Evolutionary conservation across 176 grass and related monocot genomes (phyloP), one percentile per base, ranked within the genome.

Genomic region (Alopecurus myosuroides): DNA sequence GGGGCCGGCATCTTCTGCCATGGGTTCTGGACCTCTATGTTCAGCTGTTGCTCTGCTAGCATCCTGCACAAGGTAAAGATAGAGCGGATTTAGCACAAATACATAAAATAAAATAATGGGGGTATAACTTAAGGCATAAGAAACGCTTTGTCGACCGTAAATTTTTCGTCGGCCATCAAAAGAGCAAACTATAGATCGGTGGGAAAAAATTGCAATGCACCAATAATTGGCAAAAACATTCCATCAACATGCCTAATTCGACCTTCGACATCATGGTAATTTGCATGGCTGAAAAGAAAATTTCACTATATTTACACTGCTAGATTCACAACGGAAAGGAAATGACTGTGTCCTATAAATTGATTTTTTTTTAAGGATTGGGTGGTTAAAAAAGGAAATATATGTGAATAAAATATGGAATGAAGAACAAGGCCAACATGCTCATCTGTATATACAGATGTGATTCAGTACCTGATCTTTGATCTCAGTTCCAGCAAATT

Each of bases 381-480:
- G 15, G 15, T 26, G 3, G 22, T 37, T 37, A 20, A 28, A 41
- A 76, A 63, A 48, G 20, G 51, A 73, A 4, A 11, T 12, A 61
- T 30, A 40, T 14, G 42, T 37, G 30, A 34, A 49, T 18, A 64
- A 36, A 49, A 83, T 73, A 49, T n/a, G 29, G 36, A 6, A 12
- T 44, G 36, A 74, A 17, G 56, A 76, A 15, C 12, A 26, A 66
- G 31, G 8, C 4, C 31, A 25, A 60, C 60, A 12, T 8, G n/a
- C 20, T 45, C 26, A 5, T 74, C 25, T 50, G 20, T 25, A 46
- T 50, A 39, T 49, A 78, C 46, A 77, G 31, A 53, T 73, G 82
- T 13, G 74, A n/a, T 36, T 79, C 66, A 68, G 78, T 82, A 99
- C 97, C 93, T 87, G 93, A 72, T 89, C 58, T 78, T 79, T 87